phyloP scores from a whole-genome alignment of 192 early-diverging fungal genomes.

The Dispira simplex region DNA sequence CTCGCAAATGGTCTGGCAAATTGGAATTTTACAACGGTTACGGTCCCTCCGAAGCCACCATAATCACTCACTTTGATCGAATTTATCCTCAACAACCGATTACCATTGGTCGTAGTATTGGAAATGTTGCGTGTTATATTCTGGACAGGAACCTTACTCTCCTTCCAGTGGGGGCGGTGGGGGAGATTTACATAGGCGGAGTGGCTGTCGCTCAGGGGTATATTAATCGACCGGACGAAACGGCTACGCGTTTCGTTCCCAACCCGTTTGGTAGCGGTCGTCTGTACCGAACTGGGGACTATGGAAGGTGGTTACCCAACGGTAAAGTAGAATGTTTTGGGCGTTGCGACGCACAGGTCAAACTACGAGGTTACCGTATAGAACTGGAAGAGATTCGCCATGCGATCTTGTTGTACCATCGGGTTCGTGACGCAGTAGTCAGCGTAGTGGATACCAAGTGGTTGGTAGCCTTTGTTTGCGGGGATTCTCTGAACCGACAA shows the following conservation, averaged over 20 bases:
- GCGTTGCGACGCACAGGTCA: background rate
- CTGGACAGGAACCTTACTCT: background rate
- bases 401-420: background rate
- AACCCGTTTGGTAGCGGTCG: background rate
- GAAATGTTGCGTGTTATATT: conserved; percentile 11
- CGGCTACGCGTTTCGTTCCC: background rate
- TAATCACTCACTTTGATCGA: background rate
- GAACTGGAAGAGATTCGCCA: background rate
- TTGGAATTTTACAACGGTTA: background rate
- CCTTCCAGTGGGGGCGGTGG: background rate
- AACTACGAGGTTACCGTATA: conserved; percentile 4
- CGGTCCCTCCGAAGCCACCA: conserved; percentile 4
- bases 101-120: conserved; percentile 11
- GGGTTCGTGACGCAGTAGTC: background rate
- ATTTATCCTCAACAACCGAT: background rate
- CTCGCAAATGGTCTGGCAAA: background rate
- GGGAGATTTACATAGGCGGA: conserved; percentile 6
- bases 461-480: conserved; percentile 9
- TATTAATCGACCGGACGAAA: background rate
- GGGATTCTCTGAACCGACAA: background rate
- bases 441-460: background rate
- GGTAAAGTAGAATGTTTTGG: background rate
- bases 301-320: background rate
- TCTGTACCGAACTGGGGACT: background rate
- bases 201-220: background rate